Conservation (phyloP, 257 asterid genomes). For the Anisodus tanguticus region DNA sequence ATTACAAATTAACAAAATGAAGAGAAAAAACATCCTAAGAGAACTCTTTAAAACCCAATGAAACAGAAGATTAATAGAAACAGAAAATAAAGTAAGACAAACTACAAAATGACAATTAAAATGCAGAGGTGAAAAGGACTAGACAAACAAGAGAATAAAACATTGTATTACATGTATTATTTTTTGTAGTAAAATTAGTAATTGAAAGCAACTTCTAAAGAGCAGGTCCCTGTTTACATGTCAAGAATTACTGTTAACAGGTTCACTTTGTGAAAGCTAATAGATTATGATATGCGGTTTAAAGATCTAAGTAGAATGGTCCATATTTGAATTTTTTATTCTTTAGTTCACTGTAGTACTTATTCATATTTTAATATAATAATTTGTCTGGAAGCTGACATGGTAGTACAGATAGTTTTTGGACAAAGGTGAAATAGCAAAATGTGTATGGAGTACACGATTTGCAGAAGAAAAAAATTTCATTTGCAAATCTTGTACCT, state of each 20-base stretch:
- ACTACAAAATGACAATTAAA: background rate
- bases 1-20: background rate
- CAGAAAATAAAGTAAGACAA: slow-evolving; percentile 33
- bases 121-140: slow-evolving; percentile 30
- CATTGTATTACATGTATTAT: background rate
- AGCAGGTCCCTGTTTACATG: background rate
- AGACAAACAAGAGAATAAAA: slow-evolving; percentile 31
- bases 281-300: slow-evolving; percentile 25
- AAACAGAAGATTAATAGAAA: background rate
- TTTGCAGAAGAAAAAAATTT: too few relatives aligned
- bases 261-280: background rate
- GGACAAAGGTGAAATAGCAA: background rate
- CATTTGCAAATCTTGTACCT: too few relatives aligned
- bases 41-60: slow-evolving; percentile 14
- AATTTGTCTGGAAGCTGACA: slow-evolving; percentile 21
- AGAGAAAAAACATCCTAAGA: background rate
- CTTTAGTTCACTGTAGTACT: background rate
- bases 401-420: background rate
- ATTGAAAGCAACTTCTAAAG: background rate
- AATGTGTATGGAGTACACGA: too few relatives aligned
- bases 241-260: background rate
- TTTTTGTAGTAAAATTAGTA: background rate
- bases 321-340: background rate
- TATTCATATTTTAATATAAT: too few relatives aligned
- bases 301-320: slow-evolving; percentile 28